Evolutionary conservation across 2,329 filamentous ascomycete species (phyloP).

Genomic region (Orbilia oligospora): DNA sequence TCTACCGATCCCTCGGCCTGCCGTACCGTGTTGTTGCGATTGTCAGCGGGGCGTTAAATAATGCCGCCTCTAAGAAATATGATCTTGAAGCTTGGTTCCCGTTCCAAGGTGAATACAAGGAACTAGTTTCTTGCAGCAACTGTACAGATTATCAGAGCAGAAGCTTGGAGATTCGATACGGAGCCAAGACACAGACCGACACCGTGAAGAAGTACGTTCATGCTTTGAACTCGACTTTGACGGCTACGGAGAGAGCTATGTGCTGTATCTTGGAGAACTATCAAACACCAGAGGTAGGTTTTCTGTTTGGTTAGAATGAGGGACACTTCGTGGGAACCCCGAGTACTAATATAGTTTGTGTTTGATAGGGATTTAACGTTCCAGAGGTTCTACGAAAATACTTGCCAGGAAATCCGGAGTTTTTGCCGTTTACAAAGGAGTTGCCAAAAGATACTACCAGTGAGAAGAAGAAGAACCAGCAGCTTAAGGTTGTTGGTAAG

Average conservation of each 20-base stretch:
- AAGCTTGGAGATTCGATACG: conserved; percentile 91
- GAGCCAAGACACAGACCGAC: conserved; percentile 87
- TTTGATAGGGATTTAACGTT: conserved; percentile 77
- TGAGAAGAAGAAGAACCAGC: conserved; percentile 70
- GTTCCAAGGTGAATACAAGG: conserved; percentile 97
- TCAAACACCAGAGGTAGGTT: conserved; percentile 83
- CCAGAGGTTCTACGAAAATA: conserved; percentile 89
- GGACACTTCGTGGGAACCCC: neutral
- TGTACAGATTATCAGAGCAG: conserved; percentile 98
- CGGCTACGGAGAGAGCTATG: conserved; percentile 89
- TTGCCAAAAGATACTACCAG: conserved; percentile 81
- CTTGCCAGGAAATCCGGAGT: conserved; percentile 88
- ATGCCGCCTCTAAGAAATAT: conserved; percentile 89
- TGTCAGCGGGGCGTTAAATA: conserved; percentile 95
- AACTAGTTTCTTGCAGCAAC: conserved; percentile 96
- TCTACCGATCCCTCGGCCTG: conserved; percentile 89
- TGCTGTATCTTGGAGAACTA: conserved; percentile 98
- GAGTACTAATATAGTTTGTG: neutral
- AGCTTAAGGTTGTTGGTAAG: conserved; percentile 60
- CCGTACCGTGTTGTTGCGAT: conserved; percentile 95
- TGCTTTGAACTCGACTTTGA: conserved; percentile 89
- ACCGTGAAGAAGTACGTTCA: conserved; percentile 94
- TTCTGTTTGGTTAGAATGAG: conserved; percentile 1
- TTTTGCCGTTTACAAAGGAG: conserved; percentile 89
- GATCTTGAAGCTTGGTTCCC: conserved; percentile 98